These are phyloP conservation scores for Pseudogymnoascus destructans DNA, from an alignment of 2,329 filamentous ascomycete genomes.

Conservation along the genomic window DNA sequence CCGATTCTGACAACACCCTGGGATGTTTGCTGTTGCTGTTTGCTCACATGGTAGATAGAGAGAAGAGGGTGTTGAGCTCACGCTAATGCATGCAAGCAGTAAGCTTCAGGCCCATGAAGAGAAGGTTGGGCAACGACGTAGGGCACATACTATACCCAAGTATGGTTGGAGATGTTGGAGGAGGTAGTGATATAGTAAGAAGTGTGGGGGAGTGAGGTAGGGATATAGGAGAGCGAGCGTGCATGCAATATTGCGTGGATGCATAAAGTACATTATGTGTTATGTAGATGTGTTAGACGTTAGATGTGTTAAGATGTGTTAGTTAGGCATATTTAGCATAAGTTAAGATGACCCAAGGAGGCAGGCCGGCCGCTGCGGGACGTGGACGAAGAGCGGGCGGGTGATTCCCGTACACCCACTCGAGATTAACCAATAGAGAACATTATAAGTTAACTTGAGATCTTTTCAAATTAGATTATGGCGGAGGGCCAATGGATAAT, in stretches of 20 bases:
- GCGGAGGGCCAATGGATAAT: not conserved
- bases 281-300: no score
- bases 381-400: not conserved
- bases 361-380: not conserved
- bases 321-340: not conserved
- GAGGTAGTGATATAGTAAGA: not conserved
- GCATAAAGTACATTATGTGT: not conserved
- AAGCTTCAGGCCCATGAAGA: not conserved
- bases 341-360: not conserved
- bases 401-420: not conserved
- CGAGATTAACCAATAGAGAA: not conserved
- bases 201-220: constrained; percentile 1
- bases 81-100: not conserved
- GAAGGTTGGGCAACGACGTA: not conserved
- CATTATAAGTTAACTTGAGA: no score
- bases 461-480: not conserved
- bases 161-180: not conserved
- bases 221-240: not conserved
- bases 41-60: not conserved
- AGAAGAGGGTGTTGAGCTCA: not conserved
- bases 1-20: not conserved
- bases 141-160: not conserved
- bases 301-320: no score
- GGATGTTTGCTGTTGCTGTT: not conserved
- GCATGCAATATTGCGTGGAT: not conserved